Evolutionary conservation across 164 flowering plant species (phyloP).

Genomic region (Saururus chinensis): DNA sequence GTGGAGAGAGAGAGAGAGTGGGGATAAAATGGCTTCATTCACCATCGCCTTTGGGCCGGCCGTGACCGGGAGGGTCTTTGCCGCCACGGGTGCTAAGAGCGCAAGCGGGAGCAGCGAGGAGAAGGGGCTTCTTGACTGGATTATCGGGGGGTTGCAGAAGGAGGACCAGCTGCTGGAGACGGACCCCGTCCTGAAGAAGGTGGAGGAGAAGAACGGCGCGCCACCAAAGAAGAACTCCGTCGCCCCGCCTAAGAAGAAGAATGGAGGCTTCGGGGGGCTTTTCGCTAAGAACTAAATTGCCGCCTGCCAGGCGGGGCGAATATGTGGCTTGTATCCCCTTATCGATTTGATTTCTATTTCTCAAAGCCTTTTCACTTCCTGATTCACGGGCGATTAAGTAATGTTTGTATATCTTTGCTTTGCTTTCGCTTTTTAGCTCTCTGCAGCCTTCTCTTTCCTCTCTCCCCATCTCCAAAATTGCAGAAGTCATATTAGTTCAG

Average conservation of each 20-base stretch:
- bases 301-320: too few relatives aligned
- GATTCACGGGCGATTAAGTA: too few relatives aligned
- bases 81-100: conserved; percentile 29
- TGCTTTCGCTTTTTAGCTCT: too few relatives aligned
- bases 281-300: conserved; percentile 58
- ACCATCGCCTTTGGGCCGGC: conserved; percentile 3
- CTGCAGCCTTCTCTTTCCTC: too few relatives aligned
- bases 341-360: too few relatives aligned
- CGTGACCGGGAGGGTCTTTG: conserved; percentile 1
- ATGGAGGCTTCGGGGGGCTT: conserved; percentile 61
- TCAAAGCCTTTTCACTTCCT: too few relatives aligned
- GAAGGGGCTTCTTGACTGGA: conserved; percentile 55
- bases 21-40: not conserved
- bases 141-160: conserved; percentile 48
- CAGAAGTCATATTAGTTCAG: too few relatives aligned
- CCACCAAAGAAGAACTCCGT: conserved; percentile 26
- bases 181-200: conserved; percentile 87
- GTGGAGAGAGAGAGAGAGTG: not conserved
- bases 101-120: conserved; percentile 30
- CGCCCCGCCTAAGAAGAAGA: conserved; percentile 52
- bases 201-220: conserved; percentile 48
- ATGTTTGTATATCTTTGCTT: too few relatives aligned
- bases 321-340: too few relatives aligned
- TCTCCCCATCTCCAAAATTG: too few relatives aligned
- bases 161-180: conserved; percentile 70